Evolutionary conservation across 2,329 filamentous ascomycete genomes (phyloP), one percentile per base, ranked within the genome.

Genomic region (Sporothrix pallida): DNA sequence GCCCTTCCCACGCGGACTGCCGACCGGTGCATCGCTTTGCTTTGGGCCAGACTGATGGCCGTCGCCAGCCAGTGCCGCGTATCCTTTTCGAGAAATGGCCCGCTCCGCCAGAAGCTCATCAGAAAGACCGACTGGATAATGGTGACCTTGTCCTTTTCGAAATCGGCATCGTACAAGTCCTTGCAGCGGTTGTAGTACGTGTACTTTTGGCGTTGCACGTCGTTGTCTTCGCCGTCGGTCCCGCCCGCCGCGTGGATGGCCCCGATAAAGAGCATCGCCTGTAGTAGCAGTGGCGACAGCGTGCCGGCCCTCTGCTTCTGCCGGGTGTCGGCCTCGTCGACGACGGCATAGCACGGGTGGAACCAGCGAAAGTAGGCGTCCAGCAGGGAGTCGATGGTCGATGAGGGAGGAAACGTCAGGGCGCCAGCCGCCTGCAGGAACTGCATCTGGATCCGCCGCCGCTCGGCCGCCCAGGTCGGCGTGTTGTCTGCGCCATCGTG

Each of bases 301-400:
- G 58, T 62, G 2, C 58, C 58, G 1, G 58, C 58, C 13, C 9
- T 17, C 9, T n/a, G 58, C 13, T 62, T 62, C 58, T 42, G 26
- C 3, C 58, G 65, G 15, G 15, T 69, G 65, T 50, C 65, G 46
- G 48, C 65, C 65, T 48, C 44, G 15, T 69, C 42, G n/a, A 69
- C 44, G 20, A 52, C 46, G 4, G 65, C 42, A 77, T 75, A 78
- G 60, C 77, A 77, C 73, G 76, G 65, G 48, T 69, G 44, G 48
- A 69, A 69, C 23, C 23, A 31, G 12, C 13, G 17, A 23, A 69
- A 52, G 48, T 69, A 71, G 31, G 60, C 60, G 72, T 26, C 71
- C 54, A 73, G 72, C 71, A 70, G 15, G 31, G 62, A 54, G 26
- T 71, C 63, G 31, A 71, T 68, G 63, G 58, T 62, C 12, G 26